These are phyloP conservation scores for Aeschynomene evenia DNA, from an alignment of 306 rosid species.

Conservation along the genomic window DNA sequence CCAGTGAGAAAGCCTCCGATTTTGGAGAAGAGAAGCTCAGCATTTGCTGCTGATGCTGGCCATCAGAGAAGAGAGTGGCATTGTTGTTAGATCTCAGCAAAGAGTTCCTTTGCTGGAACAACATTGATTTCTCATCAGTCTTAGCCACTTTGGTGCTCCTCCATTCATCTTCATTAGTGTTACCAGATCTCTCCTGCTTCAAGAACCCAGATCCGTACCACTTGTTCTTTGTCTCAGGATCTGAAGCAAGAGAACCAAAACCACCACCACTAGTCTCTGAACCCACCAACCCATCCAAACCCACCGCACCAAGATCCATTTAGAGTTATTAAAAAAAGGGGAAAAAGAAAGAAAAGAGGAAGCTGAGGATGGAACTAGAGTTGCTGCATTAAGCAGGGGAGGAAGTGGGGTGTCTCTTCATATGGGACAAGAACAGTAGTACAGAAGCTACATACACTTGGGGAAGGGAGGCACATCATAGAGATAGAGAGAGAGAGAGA, in stretches of 20 bases:
- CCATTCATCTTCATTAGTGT: conserved; percentile 49
- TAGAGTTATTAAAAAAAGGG: too few relatives aligned
- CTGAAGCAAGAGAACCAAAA: conserved; percentile 50
- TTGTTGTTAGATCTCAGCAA: conserved; percentile 57
- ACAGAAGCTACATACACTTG: neutral
- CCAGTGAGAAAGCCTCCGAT: conserved; percentile 42
- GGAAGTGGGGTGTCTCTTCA: conserved; percentile 32
- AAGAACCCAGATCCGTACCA: conserved; percentile 71
- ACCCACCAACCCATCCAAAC: conserved; percentile 52
- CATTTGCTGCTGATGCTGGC: conserved; percentile 57
- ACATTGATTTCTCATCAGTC: conserved; percentile 48
- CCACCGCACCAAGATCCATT: neutral
- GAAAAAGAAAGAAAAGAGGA: neutral
- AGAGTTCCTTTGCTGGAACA: conserved; percentile 41
- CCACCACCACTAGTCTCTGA: conserved; percentile 39
- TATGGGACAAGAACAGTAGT: conserved; percentile 1
- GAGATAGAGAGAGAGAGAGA: too few relatives aligned
- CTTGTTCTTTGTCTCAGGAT: conserved; percentile 66
- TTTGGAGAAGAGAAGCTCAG: conserved; percentile 82
- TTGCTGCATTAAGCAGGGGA: neutral
- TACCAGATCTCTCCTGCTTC: conserved; percentile 72
- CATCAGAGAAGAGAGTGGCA: conserved; percentile 44
- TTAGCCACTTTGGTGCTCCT: conserved; percentile 55
- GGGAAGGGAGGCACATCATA: conserved; percentile 33
- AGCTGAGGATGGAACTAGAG: neutral